Evolutionary conservation across 345 rosid genomes (phyloP), one percentile per base, ranked within the genome.

Genomic region (Gossypioides kirkii): DNA sequence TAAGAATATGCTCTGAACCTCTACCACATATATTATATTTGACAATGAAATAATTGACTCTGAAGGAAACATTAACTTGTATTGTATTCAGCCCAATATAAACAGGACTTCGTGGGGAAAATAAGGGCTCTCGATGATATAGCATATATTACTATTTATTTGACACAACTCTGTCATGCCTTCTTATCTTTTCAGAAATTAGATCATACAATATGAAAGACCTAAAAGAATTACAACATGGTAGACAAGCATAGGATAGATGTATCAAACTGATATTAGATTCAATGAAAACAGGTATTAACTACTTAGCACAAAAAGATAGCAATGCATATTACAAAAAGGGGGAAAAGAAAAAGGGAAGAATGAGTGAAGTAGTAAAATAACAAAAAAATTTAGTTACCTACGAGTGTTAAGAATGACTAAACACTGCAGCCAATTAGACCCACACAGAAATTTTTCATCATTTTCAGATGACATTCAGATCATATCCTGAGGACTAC

Each of bases 21-120:
- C 56, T 49, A 49, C 42, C 23, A 47, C 41, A 76, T 6, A 72
- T 22, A 45, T 23, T 58, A 45, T 46, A 46, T 60, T 72, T 72
- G 56, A 72, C 68, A 45, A 61, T 1, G 20, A 49, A 62, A 73
- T 32, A 32, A 8, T 61, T 60, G 46, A 60, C 23, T 64, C 28
- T 64, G n/a, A 64, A 41, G 12, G 68, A 10, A 41, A 18, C 26
- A 20, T 42, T 42, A 41, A 64, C 69, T 45, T 65, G 54, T 22
- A 6, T 22, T 63, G 9, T 43, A 65, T 65, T 45, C n/a, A 65
- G 52, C 70, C 69, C 70, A 43, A 38, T 22, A 65, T 22, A 10
- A 45, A 66, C 54, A 46, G 38, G 38, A 66, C 12, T 23, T 66
- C 20, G 14, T 8, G 38, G 36, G 64, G 36, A 12, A 66, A 66